A percentile compares a stretch with the other conserved stretches of the same genome.
phyloP scores from a whole-genome alignment of 2,329 filamentous ascomycete species.

The Raffaelea arxii region DNA sequence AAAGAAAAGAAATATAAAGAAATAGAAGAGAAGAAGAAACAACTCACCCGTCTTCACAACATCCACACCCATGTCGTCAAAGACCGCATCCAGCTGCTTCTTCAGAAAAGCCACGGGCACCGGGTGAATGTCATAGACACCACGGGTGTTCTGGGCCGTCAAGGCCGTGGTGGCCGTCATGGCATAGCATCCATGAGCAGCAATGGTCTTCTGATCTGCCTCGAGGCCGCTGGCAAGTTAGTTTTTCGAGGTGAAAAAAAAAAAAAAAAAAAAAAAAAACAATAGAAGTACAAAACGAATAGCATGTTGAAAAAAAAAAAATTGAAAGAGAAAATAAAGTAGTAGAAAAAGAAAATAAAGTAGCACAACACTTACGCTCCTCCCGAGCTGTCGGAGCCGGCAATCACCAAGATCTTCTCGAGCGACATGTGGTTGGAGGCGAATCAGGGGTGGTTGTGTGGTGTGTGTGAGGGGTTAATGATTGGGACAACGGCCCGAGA shows the following conservation, averaged over 20 bases:
- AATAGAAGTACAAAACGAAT: neutral
- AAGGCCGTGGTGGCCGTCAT: constrained; percentile 93
- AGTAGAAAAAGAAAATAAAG: neutral
- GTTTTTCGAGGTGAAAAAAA: too few relatives aligned
- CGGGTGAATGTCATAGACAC: constrained; percentile 72
- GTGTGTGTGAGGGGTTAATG: too few relatives aligned
- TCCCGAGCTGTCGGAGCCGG: constrained; percentile 83
- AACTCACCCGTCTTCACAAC: constrained; percentile 82
- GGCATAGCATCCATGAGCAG: constrained; percentile 86
- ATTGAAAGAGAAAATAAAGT: too few relatives aligned
- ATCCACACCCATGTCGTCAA: constrained; percentile 78
- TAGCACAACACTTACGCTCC: constrained; percentile 53
- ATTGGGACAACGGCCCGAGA: too few relatives aligned
- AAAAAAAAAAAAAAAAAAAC: too few relatives aligned
- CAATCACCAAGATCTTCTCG: constrained; percentile 67
- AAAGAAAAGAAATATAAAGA: too few relatives aligned
- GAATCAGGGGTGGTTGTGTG: too few relatives aligned
- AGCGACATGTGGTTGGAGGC: too few relatives aligned
- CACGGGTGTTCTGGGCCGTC: constrained; percentile 90
- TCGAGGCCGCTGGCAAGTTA: constrained; percentile 63
- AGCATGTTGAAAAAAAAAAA: neutral
- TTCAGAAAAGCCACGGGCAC: constrained; percentile 69
- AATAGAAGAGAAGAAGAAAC: too few relatives aligned
- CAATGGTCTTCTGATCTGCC: constrained; percentile 90
- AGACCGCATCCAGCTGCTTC: constrained; percentile 76